Percentiles rank a stretch among this genome's conserved stretches.
Evolutionary conservation across 495 filamentous ascomycete species (phyloP).

Genomic region (Penicillium atrosanguineum): DNA sequence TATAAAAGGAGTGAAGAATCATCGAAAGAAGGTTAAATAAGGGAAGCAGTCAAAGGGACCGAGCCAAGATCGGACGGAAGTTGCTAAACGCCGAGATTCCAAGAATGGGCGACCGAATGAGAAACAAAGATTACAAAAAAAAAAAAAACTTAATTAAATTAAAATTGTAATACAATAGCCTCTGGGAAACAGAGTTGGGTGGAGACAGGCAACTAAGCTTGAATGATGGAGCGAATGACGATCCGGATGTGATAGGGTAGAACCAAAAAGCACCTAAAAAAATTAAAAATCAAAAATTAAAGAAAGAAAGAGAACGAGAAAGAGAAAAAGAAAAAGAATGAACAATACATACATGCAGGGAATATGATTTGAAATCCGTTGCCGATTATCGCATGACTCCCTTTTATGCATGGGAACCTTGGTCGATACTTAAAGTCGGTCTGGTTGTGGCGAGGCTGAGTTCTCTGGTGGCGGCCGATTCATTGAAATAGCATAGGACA

Average conservation of each 20-base stretch:
- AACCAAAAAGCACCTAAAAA: conserved; percentile 2
- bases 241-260: conserved; percentile 15
- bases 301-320: not conserved
- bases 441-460: conserved; percentile 6
- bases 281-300: conserved; percentile 5
- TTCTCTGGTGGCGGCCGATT: not conserved
- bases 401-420: conserved; percentile 25
- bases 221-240: conserved; percentile 20
- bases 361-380: conserved; percentile 16
- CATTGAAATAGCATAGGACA: not conserved
- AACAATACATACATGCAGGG: conserved; percentile 4
- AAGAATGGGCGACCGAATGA: conserved; percentile 16
- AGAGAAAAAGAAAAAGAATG: not conserved
- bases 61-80: conserved; percentile 25
- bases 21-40: conserved; percentile 37
- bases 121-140: conserved; percentile 3
- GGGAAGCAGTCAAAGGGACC: conserved; percentile 21
- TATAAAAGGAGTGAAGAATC: conserved; percentile 14
- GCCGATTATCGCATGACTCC: conserved; percentile 7
- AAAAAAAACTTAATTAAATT: conserved; percentile 6
- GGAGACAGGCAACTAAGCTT: conserved; percentile 23
- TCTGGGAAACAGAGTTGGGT: conserved; percentile 23
- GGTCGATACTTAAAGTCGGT: not conserved
- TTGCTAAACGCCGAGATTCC: conserved; percentile 31
- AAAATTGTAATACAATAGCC: conserved; percentile 17